Evolutionary conservation across 352 stramenopile genomes (phyloP).

Genomic region (Phytophthora vignae): DNA sequence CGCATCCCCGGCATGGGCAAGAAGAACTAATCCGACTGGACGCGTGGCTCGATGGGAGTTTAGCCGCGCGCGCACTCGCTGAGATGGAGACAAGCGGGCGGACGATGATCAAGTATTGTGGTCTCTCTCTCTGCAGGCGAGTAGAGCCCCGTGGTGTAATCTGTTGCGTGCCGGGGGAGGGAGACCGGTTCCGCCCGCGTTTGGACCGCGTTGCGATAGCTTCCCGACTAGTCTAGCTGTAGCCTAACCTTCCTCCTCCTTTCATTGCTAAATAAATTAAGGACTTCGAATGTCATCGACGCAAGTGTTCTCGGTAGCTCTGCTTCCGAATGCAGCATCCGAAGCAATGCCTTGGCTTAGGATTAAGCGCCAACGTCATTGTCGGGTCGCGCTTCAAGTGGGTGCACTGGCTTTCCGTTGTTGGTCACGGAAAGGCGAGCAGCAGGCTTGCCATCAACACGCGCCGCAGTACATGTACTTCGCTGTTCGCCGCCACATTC

Average conservation of each 20-base stretch:
- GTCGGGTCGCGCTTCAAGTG: background rate
- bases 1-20: slow-evolving; percentile 71
- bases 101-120: slow-evolving; percentile 25
- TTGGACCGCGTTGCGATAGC: slow-evolving; percentile 22
- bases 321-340: background rate
- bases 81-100: slow-evolving; percentile 21
- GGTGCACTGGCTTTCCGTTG: background rate
- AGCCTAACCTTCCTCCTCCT: slow-evolving; percentile 39
- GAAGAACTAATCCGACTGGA: slow-evolving; percentile 74
- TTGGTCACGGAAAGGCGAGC: background rate
- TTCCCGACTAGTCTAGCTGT: slow-evolving; percentile 33
- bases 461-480: no score
- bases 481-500: background rate
- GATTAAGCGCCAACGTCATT: slow-evolving; percentile 1
- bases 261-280: slow-evolving; percentile 59
- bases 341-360: background rate
- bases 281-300: slow-evolving; percentile 34
- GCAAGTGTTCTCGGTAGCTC: background rate
- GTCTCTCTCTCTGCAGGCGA: slow-evolving; percentile 11
- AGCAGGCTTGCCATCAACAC: background rate
- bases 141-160: slow-evolving; percentile 39
- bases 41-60: slow-evolving; percentile 17
- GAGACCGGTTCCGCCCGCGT: slow-evolving; percentile 13
- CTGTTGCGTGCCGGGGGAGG: slow-evolving; percentile 24
- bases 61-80: slow-evolving; percentile 18